phyloP scores from a whole-genome alignment of 345 rosid species.

The Gossypium stocksii region DNA sequence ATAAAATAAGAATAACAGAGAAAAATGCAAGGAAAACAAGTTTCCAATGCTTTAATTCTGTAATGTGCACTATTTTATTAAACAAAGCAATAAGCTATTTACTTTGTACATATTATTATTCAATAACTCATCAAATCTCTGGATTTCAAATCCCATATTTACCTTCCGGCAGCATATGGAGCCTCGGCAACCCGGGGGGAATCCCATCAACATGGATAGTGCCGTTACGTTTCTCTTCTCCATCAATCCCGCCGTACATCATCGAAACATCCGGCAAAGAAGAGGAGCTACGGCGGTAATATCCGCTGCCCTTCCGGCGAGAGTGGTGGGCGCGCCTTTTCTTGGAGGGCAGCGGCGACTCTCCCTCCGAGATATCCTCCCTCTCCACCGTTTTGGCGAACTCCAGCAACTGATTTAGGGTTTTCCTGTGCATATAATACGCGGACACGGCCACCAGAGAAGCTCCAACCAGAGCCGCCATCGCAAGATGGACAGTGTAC shows the following conservation, averaged over 20 bases:
- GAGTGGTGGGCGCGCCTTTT: constrained; percentile 8
- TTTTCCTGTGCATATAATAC: constrained; percentile 87
- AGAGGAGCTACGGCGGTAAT: constrained; percentile 57
- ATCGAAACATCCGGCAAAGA: constrained; percentile 74
- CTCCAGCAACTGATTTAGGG: constrained; percentile 84
- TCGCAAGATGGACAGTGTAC: constrained; percentile 69
- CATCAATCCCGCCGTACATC: constrained; percentile 47
- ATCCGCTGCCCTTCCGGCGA: constrained; percentile 45
- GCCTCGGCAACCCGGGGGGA: constrained; percentile 74
- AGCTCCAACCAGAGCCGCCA: constrained; percentile 97
- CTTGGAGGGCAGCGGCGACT: constrained; percentile 35
- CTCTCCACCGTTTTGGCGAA: constrained; percentile 76
- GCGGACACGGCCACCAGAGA: constrained; percentile 92
- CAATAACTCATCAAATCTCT: background rate
- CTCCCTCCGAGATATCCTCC: constrained; percentile 48
- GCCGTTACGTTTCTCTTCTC: constrained; percentile 61
- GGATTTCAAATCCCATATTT: constrained; percentile 21
- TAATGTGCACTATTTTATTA: background rate
- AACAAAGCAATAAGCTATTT: background rate
- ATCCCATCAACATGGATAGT: constrained; percentile 58
- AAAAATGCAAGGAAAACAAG: background rate
- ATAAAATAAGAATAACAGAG: background rate
- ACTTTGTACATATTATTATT: background rate
- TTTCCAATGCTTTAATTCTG: background rate
- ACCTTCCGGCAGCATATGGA: constrained; percentile 86